Conservation (phyloP, 1,284 basidiomycete species). For the Cutaneotrichosporon cyanovorans region DNA sequence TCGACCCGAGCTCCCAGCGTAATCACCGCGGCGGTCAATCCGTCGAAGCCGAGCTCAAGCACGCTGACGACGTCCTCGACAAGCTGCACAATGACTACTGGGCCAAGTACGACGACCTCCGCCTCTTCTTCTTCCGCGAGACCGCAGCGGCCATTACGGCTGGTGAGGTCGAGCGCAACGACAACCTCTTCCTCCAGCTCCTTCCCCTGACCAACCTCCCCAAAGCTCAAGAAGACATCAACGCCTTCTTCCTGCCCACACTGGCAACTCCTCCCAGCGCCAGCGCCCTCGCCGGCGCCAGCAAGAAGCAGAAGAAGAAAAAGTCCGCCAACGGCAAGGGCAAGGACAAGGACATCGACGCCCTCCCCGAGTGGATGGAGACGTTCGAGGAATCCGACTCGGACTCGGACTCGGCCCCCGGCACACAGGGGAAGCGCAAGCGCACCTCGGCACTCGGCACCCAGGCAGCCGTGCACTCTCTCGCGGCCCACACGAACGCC, state of each 20-base stretch:
- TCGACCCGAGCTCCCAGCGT: slow-evolving; percentile 20
- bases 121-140: slow-evolving; percentile 88
- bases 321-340: slow-evolving; percentile 47
- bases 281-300: not conserved
- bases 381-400: slow-evolving; percentile 44
- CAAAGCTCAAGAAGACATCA: slow-evolving; percentile 63
- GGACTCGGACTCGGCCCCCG: slow-evolving; percentile 46
- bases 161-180: slow-evolving; percentile 28
- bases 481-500: slow-evolving; percentile 24
- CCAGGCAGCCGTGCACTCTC: slow-evolving; percentile 29
- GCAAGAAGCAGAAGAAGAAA: slow-evolving; percentile 41
- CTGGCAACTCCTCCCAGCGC: slow-evolving; percentile 52
- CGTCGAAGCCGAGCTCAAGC: slow-evolving; percentile 48
- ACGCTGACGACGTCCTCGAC: slow-evolving; percentile 54
- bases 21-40: too few relatives aligned
- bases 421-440: slow-evolving; percentile 13
- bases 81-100: slow-evolving; percentile 44
- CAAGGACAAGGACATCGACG: slow-evolving; percentile 25
- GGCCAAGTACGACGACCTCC: slow-evolving; percentile 59
- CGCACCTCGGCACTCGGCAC: slow-evolving; percentile 34
- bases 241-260: slow-evolving; percentile 76
- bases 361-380: slow-evolving; percentile 44
- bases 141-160: slow-evolving; percentile 48
- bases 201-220: slow-evolving; percentile 77
- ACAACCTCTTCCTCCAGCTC: slow-evolving; percentile 68